These are phyloP conservation scores for Macrolepiota fuliginosa DNA, from an alignment of 768 basidiomycete genomes.

Conservation along the genomic window DNA sequence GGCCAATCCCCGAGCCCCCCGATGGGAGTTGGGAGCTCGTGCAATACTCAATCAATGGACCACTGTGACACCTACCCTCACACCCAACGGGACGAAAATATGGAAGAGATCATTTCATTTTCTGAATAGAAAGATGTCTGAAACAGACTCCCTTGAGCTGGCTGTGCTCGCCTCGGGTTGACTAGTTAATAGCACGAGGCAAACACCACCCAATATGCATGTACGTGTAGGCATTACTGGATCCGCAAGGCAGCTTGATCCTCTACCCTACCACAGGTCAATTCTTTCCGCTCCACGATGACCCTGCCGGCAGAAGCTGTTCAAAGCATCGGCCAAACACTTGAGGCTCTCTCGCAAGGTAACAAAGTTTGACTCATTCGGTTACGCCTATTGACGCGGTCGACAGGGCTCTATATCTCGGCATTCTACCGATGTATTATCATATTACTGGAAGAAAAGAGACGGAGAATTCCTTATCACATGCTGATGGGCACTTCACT, in stretches of 20 bases:
- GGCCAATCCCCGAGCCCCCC: no score
- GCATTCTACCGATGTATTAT: not conserved
- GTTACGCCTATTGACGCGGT: not conserved
- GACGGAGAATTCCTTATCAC: not conserved
- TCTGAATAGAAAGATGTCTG: not conserved
- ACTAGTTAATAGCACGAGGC: not conserved
- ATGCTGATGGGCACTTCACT: not conserved
- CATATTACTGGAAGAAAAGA: not conserved
- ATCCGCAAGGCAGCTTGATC: not conserved
- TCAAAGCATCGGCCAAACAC: not conserved
- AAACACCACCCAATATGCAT: not conserved
- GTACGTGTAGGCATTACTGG: not conserved
- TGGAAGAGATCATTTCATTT: no score
- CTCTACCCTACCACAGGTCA: not conserved
- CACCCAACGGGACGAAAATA: no score
- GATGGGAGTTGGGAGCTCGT: no score
- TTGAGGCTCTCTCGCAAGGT: not conserved
- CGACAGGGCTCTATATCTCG: not conserved
- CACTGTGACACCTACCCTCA: no score
- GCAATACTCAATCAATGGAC: no score
- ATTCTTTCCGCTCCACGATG: not conserved
- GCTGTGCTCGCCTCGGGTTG: not conserved
- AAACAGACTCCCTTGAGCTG: not conserved
- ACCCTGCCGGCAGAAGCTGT: not conserved
- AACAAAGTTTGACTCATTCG: no score